Evolutionary conservation across 768 basidiomycete genomes (phyloP), one percentile per base, ranked within the genome.

Genomic region (Mycena indigotica): DNA sequence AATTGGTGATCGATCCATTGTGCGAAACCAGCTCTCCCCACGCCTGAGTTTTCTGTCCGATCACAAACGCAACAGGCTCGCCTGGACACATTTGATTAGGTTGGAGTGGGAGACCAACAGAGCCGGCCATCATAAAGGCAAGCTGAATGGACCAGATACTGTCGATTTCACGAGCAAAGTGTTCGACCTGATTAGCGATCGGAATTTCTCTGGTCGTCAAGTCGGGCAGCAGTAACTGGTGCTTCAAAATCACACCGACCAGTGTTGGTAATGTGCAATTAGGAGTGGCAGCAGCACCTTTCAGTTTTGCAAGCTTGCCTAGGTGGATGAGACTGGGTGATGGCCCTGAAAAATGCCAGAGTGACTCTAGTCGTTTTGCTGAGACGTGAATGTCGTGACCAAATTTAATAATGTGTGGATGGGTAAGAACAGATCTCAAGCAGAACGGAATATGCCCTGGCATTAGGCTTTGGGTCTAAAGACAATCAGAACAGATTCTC

Each of bases 1-100:
- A 29, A 17, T 45, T 40, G 0, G 57, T 52, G 38, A 52, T 41
- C 19, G 8, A 55, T 15, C 61, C 57, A 39, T 58, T 24, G 28
- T 57, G 55, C 28, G n/a, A 44, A 8, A 48, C 53, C 29, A 60
- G 50, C 24, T 55, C 53, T 28, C 55, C 56, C 41, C 28, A 40
- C 25, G 58, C 63, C 25, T 41, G 35, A n/a, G 55, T 26, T 30
- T 49, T 52, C 19, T 56, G 49, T 12, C 50, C 40, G 0, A 53
- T 49, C 3, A 61, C 55, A 19, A 64, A 32, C 4, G 60, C 49
- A 13, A 64, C 55, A 26, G 39, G 63, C 38, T 64, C 59, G 21
- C 46, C 50, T 1, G 51, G 13, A 8, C 48, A 45, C 12, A 55
- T 19, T 24, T 64, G 46, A n/a, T n/a, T 49, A 2, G 49, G 44